Conservation (phyloP, 805 yeast genomes). For the Candida peoriensis region DNA sequence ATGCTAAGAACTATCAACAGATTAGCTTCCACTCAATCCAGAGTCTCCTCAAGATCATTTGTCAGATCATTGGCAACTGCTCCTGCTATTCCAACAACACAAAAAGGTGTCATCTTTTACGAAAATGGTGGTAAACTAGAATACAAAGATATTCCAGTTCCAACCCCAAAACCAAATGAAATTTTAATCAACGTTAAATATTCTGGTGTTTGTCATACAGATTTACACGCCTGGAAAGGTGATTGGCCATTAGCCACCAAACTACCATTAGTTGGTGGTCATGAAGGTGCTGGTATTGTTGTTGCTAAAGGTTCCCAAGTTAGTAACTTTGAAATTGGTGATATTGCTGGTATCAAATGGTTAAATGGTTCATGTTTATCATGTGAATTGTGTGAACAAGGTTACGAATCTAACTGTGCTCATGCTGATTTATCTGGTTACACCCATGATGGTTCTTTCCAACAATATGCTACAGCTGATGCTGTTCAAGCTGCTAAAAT, state of each 20-base stretch:
- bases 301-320: slow-evolving; percentile 73
- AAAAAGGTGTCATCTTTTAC: slow-evolving; percentile 68
- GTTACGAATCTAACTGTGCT: slow-evolving; percentile 68
- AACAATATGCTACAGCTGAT: slow-evolving; percentile 85
- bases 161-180: slow-evolving; percentile 72
- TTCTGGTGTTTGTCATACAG: slow-evolving; percentile 94
- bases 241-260: slow-evolving; percentile 83
- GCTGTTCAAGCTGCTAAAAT: slow-evolving; percentile 82
- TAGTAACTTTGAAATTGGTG: slow-evolving; percentile 69
- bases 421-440: slow-evolving; percentile 75
- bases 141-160: slow-evolving; percentile 75
- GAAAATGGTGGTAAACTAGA: slow-evolving; percentile 57
- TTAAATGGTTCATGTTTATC: slow-evolving; percentile 70
- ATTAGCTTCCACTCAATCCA: slow-evolving; percentile 11
- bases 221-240: slow-evolving; percentile 90
- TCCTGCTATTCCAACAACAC: slow-evolving; percentile 66
- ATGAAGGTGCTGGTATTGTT: slow-evolving; percentile 86
- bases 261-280: slow-evolving; percentile 81
- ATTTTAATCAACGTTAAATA: slow-evolving; percentile 75
- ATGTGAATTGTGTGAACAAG: slow-evolving; percentile 69
- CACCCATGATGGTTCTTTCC: slow-evolving; percentile 89
- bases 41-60: slow-evolving; percentile 11
- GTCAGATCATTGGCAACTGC: slow-evolving; percentile 24
- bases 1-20: slow-evolving; percentile 24
- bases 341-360: slow-evolving; percentile 82